Base-by-base conservation (phyloP, 177 flowering plant genomes). In the Telopea speciosissima region DNA sequence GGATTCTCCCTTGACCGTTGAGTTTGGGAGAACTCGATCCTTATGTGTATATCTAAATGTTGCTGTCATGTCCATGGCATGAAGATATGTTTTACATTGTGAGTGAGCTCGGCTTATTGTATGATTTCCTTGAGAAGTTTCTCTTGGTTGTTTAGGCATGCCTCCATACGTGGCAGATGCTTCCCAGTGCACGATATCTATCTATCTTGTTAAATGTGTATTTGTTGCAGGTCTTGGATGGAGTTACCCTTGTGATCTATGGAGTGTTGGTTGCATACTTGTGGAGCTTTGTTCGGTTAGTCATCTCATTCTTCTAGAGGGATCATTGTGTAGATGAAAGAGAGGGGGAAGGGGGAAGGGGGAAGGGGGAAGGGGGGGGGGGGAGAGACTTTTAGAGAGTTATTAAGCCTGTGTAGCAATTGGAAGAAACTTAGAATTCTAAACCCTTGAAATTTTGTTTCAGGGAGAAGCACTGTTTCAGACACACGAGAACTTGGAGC, bases 241-340 rank as follows among this genome's bases (percentile, higher is more conserved):
- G 98, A 79, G 73, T 65, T 90, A 87, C 74, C 92, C 97, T 49
- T 93, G 98, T 85, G 97, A 93, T 79, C 67, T 93, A 25, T 93
- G 98, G 98, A 90, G 98, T 76, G 76, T 90, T 45, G 98, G 98
- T 68, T 93, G 98, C 79, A 91, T 93, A 68, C 84, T 93, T n/a
- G 82, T 88, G 24, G 98, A 93, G 78, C 87, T 93, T 21, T 90
- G 90, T 79, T 71, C 86, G 81, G 98, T 93, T 60, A 72, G 97
- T 79, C 59, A n/a, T 28, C 13, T 24, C n/a, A 22, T 64, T 62
- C 1, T 24, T 25, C 49, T 8, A n/a, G 19, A 40, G 36, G 24
- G 58, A 11, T 14, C 40, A 33, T 33, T 33, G 2, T 33, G 40
- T 33, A 7, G n/a, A n/a, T n/a, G n/a, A n/a, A n/a, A n/a, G n/a